Evolutionary conservation across 1,284 basidiomycete genomes (phyloP).

Genomic region (Psilocybe mexicana): DNA sequence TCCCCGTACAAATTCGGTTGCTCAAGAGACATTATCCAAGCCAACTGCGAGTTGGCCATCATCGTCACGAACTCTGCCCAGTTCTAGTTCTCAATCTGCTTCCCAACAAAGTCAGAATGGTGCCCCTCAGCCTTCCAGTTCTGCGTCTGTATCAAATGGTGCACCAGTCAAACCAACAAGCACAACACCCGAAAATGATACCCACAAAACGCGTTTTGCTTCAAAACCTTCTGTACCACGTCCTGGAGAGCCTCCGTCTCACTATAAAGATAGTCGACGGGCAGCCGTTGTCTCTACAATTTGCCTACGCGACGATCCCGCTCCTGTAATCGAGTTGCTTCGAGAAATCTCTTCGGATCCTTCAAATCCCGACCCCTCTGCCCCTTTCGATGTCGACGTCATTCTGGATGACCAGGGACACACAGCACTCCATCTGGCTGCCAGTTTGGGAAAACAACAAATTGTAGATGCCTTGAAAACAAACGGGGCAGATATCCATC

Average conservation of each 20-base stretch:
- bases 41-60: slow-evolving; percentile 30
- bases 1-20: slow-evolving; percentile 49
- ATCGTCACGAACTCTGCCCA: slow-evolving; percentile 29
- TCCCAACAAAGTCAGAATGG: slow-evolving; percentile 33
- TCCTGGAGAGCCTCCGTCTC: slow-evolving; percentile 53
- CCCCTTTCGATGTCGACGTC: slow-evolving; percentile 67
- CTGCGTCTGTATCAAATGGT: slow-evolving; percentile 35
- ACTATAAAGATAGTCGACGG: slow-evolving; percentile 63
- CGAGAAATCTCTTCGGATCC: slow-evolving; percentile 60
- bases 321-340: slow-evolving; percentile 60
- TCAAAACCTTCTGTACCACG: slow-evolving; percentile 66
- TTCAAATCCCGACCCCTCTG: slow-evolving; percentile 28
- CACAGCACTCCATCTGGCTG: slow-evolving; percentile 92
- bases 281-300: slow-evolving; percentile 63
- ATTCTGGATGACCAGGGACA: slow-evolving; percentile 95
- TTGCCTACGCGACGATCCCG: slow-evolving; percentile 67
- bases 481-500: slow-evolving; percentile 81
- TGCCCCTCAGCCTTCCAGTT: slow-evolving; percentile 33
- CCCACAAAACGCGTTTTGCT: slow-evolving; percentile 58
- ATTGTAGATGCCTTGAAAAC: slow-evolving; percentile 70
- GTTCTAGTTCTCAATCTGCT: slow-evolving; percentile 19
- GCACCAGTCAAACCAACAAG: slow-evolving; percentile 29
- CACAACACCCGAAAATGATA: slow-evolving; percentile 34
- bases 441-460: slow-evolving; percentile 76
- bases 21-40: slow-evolving; percentile 27